Conservation (phyloP, 352 stramenopile species). For the Phytophthora melonis region DNA sequence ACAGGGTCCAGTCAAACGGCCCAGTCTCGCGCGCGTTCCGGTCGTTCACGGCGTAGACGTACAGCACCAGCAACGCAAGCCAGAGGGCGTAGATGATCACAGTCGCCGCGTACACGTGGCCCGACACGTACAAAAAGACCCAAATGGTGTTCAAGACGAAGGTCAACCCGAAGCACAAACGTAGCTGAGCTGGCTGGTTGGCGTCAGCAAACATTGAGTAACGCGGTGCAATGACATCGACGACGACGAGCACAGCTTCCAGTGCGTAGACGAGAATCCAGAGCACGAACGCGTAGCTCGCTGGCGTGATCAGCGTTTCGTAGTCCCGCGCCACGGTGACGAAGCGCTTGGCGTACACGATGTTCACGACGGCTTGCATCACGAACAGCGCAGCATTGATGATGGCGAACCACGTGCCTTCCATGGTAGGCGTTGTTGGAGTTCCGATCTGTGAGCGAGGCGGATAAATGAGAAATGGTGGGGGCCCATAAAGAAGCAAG, state of each 20-base stretch:
- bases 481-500: neutral
- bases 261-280: slow-evolving; percentile 79
- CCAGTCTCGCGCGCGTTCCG: slow-evolving; percentile 54
- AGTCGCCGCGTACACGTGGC: slow-evolving; percentile 63
- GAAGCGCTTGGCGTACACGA: slow-evolving; percentile 68
- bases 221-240: slow-evolving; percentile 71
- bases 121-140: slow-evolving; percentile 67
- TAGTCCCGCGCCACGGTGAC: slow-evolving; percentile 59
- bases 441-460: slow-evolving; percentile 9
- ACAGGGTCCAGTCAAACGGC: slow-evolving; percentile 70
- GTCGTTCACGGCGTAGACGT: slow-evolving; percentile 85
- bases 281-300: slow-evolving; percentile 66
- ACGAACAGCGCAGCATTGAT: slow-evolving; percentile 69
- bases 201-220: slow-evolving; percentile 80
- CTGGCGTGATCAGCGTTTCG: slow-evolving; percentile 78
- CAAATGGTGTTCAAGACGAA: slow-evolving; percentile 76
- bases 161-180: slow-evolving; percentile 67
- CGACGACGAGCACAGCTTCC: slow-evolving; percentile 67
- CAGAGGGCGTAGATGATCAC: slow-evolving; percentile 76
- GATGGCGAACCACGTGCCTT: slow-evolving; percentile 60
- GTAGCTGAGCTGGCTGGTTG: slow-evolving; percentile 69
- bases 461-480: slow-evolving; percentile 29
- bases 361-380: slow-evolving; percentile 73
- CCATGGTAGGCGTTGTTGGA: slow-evolving; percentile 40
- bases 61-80: slow-evolving; percentile 78